Conservation (phyloP, 805 yeast species). For the Pichia cephalocereana region DNA sequence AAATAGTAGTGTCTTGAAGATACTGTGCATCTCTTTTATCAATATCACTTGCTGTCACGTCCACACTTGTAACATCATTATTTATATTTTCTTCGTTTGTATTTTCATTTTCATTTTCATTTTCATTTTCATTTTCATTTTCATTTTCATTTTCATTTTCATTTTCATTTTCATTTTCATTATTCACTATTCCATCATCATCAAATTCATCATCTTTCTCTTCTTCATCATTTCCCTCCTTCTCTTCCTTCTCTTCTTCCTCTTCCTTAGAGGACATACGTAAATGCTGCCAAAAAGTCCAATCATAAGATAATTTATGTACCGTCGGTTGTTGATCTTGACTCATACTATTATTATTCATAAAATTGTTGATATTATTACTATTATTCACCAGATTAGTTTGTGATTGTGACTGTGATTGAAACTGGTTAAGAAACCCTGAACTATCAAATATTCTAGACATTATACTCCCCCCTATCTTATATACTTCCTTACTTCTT, state of each 20-base stretch:
- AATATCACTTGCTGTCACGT: constrained; percentile 1
- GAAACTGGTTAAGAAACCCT: too few species aligned
- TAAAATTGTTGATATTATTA: too few species aligned
- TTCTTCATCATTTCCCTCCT: constrained; percentile 5
- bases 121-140: too few species aligned
- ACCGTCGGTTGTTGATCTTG: background rate
- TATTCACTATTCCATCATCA: background rate
- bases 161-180: constrained; percentile 4
- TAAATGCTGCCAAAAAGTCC: background rate
- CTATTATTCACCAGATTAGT: too few species aligned
- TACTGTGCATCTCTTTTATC: constrained; percentile 20
- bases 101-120: constrained; percentile 3
- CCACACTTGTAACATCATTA: constrained; percentile 1
- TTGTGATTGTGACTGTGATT: too few species aligned
- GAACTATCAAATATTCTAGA: background rate
- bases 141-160: too few species aligned
- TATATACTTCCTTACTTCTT: too few species aligned
- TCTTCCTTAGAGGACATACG: background rate
- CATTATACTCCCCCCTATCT: background rate
- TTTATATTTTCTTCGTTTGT: constrained; percentile 2
- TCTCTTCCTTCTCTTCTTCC: background rate
- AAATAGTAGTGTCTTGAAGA: constrained; percentile 36
- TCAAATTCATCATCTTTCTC: background rate
- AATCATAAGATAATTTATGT: background rate
- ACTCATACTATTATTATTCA: too few species aligned